Base-by-base conservation (phyloP, 768 basidiomycete species). In the Mycena haematopus region DNA sequence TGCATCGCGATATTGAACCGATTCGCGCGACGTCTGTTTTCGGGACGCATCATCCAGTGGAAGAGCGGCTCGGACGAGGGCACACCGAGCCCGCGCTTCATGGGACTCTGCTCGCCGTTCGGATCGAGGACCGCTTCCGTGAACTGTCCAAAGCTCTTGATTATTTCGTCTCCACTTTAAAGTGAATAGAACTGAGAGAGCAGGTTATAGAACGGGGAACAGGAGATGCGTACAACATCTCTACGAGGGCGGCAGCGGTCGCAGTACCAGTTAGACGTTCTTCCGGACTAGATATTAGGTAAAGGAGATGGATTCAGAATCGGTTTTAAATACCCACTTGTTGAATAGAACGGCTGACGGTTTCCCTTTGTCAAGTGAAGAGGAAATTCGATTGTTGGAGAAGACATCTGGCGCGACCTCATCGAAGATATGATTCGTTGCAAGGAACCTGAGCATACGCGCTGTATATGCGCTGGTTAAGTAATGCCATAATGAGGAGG, bases 351-450 rank as follows among this genome's bases (percentile, higher is more conserved):
- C 74, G 31, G 66, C 62, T 33, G 71, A 56, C 11, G 63, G 62
- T 66, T 72, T 77, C 14, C 58, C 64, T 31, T 73, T 78, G 47
- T 70, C 72, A 2, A 80, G 62, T 6, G 72, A n/a, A 2, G 74
- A 72, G 5, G 78, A 78, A 15, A 74, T 62, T 19, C 74, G 73
- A 63, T 79, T 80, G 60, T 77, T 74, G 10, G 72, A 63, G 52
- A 76, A 80, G 3, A 75, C 72, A 58, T 77, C 66, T 7, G 75
- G 74, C 2, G 62, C 60, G 40, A 75, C 62, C 56, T 80, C 79
- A 27, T 29, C 35, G 69, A 79, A 79, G 61, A 79, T 68, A 60
- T 79, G 76, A 38, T 72, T 68, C 0, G 75, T 74, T 11, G 77
- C 72, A 22, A 79, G 74, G 35, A 72, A 65, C 10, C 79, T 73